A percentile compares a stretch with the other conserved stretches of the same genome.
Conservation (phyloP, 192 early-diverging fungal genomes). For the Chytriomyces confervae region DNA sequence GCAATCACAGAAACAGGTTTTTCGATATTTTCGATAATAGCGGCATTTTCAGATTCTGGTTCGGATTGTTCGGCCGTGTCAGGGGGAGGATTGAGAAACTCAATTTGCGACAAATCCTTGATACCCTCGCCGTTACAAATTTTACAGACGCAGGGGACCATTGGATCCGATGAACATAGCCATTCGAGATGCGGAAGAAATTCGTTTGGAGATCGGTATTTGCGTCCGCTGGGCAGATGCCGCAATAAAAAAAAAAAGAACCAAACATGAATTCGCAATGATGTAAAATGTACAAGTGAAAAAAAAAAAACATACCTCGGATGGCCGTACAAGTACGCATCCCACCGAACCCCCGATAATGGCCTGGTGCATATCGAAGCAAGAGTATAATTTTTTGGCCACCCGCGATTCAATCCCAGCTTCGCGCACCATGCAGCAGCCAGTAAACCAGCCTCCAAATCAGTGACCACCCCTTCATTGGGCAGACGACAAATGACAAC, state of each 20-base stretch:
- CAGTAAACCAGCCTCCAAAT: conserved; percentile 6
- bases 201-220: conserved; percentile 26
- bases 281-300: too few species aligned
- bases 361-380: not conserved
- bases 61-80: too few species aligned
- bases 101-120: not conserved
- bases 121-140: conserved; percentile 2
- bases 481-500: not conserved
- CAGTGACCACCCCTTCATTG: not conserved
- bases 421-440: conserved; percentile 20
- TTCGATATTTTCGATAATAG: too few species aligned
- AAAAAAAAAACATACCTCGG: not conserved
- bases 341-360: not conserved
- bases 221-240: not conserved
- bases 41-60: too few species aligned
- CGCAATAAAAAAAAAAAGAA: too few species aligned
- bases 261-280: too few species aligned
- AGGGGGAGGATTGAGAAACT: not conserved
- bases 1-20: too few species aligned
- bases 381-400: conserved; percentile 14
- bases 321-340: conserved; percentile 30
- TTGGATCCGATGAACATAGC: not conserved
- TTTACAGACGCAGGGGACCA: conserved; percentile 23
- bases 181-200: conserved; percentile 29
- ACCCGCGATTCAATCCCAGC: conserved; percentile 9